Evolutionary conservation across 176 grass and related monocot species (phyloP).

Genomic region (Guadua angustifolia): DNA sequence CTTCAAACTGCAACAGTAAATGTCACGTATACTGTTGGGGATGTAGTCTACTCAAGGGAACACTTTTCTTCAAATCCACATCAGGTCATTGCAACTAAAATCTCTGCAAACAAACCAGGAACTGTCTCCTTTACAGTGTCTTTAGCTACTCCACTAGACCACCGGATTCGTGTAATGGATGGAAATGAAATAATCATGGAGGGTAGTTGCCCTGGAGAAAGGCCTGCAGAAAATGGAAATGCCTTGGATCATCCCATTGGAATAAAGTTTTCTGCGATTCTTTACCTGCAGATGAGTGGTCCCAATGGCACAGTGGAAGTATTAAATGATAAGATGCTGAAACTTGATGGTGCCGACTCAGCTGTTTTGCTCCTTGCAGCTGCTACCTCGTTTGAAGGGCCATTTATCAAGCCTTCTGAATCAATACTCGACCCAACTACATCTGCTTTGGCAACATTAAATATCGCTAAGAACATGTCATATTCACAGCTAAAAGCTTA

Average conservation of each 20-base stretch:
- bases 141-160: conserved; percentile 58
- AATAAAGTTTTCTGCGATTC: conserved; percentile 79
- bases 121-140: conserved; percentile 64
- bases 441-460: conserved; percentile 51
- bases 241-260: conserved; percentile 47
- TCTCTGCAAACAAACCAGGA: conserved; percentile 67
- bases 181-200: conserved; percentile 77
- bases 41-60: conserved; percentile 69
- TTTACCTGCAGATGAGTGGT: conserved; percentile 57
- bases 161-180: conserved; percentile 54
- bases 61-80: conserved; percentile 82
- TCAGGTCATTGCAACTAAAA: conserved; percentile 69
- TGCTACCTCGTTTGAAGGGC: conserved; percentile 78
- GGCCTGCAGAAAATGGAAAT: conserved; percentile 41
- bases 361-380: conserved; percentile 75
- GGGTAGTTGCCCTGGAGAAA: conserved; percentile 69
- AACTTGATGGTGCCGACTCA: conserved; percentile 75
- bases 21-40: conserved; percentile 67
- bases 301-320: conserved; percentile 48
- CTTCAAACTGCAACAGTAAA: conserved; percentile 63
- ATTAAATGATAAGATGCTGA: conserved; percentile 65
- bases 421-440: conserved; percentile 65
- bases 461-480: conserved; percentile 60
- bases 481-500: conserved; percentile 72
- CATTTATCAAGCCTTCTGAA: conserved; percentile 70